These are phyloP conservation scores for Macrocybe gigantea DNA, from an alignment of 768 basidiomycete genomes.

Conservation along the genomic window DNA sequence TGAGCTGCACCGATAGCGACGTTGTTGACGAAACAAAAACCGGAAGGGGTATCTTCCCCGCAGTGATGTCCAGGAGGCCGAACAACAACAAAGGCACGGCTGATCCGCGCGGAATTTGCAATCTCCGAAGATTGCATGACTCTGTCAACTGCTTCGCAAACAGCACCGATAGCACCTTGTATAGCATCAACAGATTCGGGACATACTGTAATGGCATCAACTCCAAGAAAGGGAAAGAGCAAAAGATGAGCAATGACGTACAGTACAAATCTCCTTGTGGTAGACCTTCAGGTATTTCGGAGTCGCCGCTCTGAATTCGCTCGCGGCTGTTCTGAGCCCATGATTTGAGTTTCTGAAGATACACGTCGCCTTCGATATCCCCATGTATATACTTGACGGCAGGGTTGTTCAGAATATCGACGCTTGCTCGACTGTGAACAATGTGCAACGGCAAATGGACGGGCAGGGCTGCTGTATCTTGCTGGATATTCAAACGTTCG, in stretches of 20 bases:
- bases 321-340: constrained; percentile 58
- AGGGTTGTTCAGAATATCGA: constrained; percentile 50
- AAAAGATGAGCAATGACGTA: constrained; percentile 26
- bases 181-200: constrained; percentile 72
- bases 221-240: not conserved
- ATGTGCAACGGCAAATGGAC: constrained; percentile 31
- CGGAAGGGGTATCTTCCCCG: constrained; percentile 82
- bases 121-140: constrained; percentile 31
- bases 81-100: constrained; percentile 74
- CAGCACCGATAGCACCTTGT: constrained; percentile 74
- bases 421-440: constrained; percentile 44
- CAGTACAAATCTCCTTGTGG: constrained; percentile 82
- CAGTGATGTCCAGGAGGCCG: constrained; percentile 95
- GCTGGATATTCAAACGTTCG: constrained; percentile 33
- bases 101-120: constrained; percentile 3
- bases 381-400: constrained; percentile 76
- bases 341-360: constrained; percentile 54
- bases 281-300: constrained; percentile 70
- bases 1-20: constrained; percentile 87
- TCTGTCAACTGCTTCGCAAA: constrained; percentile 83
- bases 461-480: constrained; percentile 4
- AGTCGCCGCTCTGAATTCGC: constrained; percentile 54
- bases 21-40: constrained; percentile 96
- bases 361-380: constrained; percentile 59
- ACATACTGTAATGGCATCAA: constrained; percentile 48